These are phyloP conservation scores for Lactarius vividus DNA, from an alignment of 768 basidiomycete species.

Conservation along the genomic window DNA sequence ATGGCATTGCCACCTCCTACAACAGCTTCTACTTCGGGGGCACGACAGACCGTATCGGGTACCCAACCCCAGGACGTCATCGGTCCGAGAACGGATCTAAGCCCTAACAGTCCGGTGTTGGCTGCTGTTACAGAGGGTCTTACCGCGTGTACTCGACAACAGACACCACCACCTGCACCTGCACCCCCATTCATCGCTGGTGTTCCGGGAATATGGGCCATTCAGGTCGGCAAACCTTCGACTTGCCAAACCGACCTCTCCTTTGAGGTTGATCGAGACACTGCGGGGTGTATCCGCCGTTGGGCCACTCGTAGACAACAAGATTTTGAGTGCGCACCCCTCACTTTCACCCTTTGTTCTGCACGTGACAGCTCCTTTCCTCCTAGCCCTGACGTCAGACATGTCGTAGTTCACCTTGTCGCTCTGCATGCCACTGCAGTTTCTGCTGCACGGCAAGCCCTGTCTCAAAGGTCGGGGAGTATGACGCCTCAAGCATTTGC, in stretches of 20 bases:
- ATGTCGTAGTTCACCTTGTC: constrained; percentile 22
- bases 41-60: neutral
- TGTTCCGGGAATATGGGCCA: constrained; percentile 24
- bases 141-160: constrained; percentile 1
- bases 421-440: constrained; percentile 17
- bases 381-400: constrained; percentile 16
- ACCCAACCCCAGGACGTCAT: neutral
- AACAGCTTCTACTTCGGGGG: neutral
- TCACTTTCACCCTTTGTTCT: neutral
- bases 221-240: constrained; percentile 22
- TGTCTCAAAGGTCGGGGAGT: constrained; percentile 11
- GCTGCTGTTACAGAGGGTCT: neutral
- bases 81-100: neutral
- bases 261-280: constrained; percentile 23
- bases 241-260: constrained; percentile 3
- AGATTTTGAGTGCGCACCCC: constrained; percentile 20
- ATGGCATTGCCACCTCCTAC: neutral
- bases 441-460: constrained; percentile 2
- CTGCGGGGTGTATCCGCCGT: constrained; percentile 12
- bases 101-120: neutral
- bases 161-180: neutral
- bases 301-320: constrained; percentile 15
- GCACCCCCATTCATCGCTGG: neutral
- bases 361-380: neutral
- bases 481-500: constrained; percentile 20